Base-by-base conservation (phyloP, 176 grass and related monocot genomes). In the Bromus sterilis region DNA sequence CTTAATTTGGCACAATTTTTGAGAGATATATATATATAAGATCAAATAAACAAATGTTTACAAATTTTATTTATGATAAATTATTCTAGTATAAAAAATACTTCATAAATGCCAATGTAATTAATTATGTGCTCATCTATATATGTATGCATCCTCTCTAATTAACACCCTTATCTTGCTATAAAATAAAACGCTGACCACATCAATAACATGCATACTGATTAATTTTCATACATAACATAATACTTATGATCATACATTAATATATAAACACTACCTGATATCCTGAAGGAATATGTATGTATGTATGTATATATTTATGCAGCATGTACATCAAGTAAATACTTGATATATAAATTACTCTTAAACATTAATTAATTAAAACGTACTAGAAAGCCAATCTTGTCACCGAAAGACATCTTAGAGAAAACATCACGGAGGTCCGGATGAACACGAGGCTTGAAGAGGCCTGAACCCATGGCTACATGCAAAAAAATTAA, bases 321-420 rank as follows among this genome's bases (percentile, higher is more conserved):
- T 56, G 55, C n/a, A 56, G n/a, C 25, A 57, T 57, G 55, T 57
- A 57, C 55, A 57, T 57, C 55, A 57, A 57, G 25, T 57, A 57
- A 57, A 72, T 25, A 55, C 28, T 48, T 55, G 2, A 31, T 73
- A 39, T 34, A 65, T n/a, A 73, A n/a, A 34, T 40, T 26, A 37
- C 20, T 67, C 33, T 31, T 80, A 64, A 34, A 59, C 55, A 57
- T 57, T 57, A 29, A 46, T 85, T 35, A 40, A 46, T 85, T 44
- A 40, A 43, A 74, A 56, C 78, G 6, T 85, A 91, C 89, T 4
- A 91, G 33, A 44, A 91, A 91, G 82, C 80, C 15, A 37, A 91
- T 78, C 77, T 88, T 87, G 76, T 91, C 89, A 16, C 77, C 71
- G 9, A 87, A 56, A 37, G 89, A 69, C 89, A 91, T 91, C 64